phyloP scores from a whole-genome alignment of 352 stramenopile genomes.

The Phytophthora idaei region DNA sequence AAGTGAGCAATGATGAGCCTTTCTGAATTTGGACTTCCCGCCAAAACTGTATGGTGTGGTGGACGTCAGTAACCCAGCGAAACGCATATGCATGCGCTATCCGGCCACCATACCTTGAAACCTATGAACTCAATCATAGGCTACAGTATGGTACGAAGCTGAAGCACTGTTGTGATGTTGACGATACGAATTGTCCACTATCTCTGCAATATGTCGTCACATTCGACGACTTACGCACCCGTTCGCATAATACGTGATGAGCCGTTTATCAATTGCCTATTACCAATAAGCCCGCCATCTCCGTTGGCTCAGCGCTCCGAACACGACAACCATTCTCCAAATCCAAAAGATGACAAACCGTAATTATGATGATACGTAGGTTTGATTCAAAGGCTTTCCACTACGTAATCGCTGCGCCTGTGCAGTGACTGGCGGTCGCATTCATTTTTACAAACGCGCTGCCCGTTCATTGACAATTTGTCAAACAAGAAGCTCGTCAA shows the following conservation, averaged over 20 bases:
- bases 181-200: no score
- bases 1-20: not conserved
- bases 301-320: not conserved
- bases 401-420: slow-evolving; percentile 20
- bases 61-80: not conserved
- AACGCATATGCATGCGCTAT: not conserved
- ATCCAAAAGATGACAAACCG: not conserved
- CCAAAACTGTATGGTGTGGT: slow-evolving; percentile 24
- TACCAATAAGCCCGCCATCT: no score
- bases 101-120: no score
- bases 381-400: slow-evolving; percentile 5
- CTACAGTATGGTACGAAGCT: no score
- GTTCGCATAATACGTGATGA: no score
- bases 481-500: slow-evolving; percentile 9
- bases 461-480: not conserved
- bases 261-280: no score
- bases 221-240: no score
- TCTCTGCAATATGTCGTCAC: no score
- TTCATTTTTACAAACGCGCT: slow-evolving; percentile 1
- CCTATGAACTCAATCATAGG: no score
- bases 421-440: slow-evolving; percentile 4
- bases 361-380: not conserved
- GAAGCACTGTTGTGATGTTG: no score
- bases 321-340: not conserved
- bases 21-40: slow-evolving; percentile 31